Evolutionary conservation across 192 early-diverging fungal species (phyloP).

Genomic region (Gryganskiella cystojenkinii): DNA sequence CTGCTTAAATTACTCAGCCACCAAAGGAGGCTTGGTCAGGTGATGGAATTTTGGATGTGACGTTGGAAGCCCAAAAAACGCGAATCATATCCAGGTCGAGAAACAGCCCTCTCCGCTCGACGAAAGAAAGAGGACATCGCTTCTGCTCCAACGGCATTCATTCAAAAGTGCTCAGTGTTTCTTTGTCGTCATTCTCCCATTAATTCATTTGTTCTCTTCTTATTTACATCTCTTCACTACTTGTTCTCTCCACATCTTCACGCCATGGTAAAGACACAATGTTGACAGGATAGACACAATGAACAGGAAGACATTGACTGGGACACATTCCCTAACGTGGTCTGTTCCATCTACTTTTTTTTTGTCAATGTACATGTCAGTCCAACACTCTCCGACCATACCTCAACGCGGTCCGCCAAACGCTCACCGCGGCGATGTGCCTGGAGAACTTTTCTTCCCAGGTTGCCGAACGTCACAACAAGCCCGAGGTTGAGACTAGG

Average conservation of each 20-base stretch:
- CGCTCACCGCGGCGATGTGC: slow-evolving; percentile 94
- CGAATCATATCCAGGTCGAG: background rate
- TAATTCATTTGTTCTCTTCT: no score
- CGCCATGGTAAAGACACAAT: slow-evolving; percentile 21
- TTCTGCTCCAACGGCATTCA: no score
- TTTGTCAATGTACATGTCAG: slow-evolving; percentile 55
- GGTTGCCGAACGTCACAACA: slow-evolving; percentile 97
- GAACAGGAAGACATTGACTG: no score
- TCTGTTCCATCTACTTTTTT: background rate
- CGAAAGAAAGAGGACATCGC: no score
- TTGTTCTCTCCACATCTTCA: background rate
- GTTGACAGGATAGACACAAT: no score
- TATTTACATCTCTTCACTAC: background rate
- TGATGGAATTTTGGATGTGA: no score
- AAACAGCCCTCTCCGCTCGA: no score
- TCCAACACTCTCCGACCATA: slow-evolving; percentile 98
- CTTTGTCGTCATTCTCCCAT: no score
- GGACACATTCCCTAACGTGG: background rate
- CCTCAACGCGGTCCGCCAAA: slow-evolving; percentile 91
- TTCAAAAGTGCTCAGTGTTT: no score
- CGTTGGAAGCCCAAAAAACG: no score
- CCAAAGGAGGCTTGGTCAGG: background rate
- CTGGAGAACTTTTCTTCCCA: slow-evolving; percentile 98
- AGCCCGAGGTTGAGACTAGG: slow-evolving; percentile 96
- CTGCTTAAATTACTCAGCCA: no score